Evolutionary conservation across 495 filamentous ascomycete genomes (phyloP), one percentile per base, ranked within the genome.

Genomic region (Hyaloscypha variabilis): DNA sequence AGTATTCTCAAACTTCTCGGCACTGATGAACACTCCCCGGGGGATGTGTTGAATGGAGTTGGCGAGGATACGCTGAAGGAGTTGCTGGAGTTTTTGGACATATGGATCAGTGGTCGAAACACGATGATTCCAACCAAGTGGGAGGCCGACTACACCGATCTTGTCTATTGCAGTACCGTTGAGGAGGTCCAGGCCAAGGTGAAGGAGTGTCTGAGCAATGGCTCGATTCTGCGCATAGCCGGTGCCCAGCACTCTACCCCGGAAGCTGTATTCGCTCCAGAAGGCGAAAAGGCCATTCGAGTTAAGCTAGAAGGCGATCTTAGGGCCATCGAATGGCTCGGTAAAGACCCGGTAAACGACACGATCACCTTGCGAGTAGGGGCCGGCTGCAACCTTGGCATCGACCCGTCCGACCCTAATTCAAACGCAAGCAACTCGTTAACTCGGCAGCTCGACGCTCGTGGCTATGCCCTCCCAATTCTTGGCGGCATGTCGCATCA

Each of bases 121-220:
- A 30, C 54, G 21, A 30, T 57, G 21, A 30, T 57, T 30, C 54
- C 54, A 57, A 57, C 54, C 54, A 24, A 57, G 26, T 57, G 54
- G 54, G 54, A 57, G 54, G 54, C 54, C 26, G 54, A 57, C 54
- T 57, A 57, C 54, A 57, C 54, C 54, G 28, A 57, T 30, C 54
- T 57, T 30, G 54, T 57, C 54, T 24, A 24, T 57, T 57, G 54
- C 26, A 57, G 26, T 30, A 57, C 54, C 26, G 54, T 57, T 30
- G 54, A 57, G 26, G 54, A 57, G 26, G 54, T 57, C 54, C 54
- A 57, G n/a, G 54, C 54, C 54, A 57, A 57, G 54, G 54, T 57
- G 54, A 57, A 57, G 26, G 54, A 57, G 26, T 57, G 54, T 30
- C 54, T 57, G 26, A 30, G 21, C 28, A 57, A 57, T 25, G 54